Evolutionary conservation across 2,329 filamentous ascomycete species (phyloP).

Genomic region (Venturia pyrina): DNA sequence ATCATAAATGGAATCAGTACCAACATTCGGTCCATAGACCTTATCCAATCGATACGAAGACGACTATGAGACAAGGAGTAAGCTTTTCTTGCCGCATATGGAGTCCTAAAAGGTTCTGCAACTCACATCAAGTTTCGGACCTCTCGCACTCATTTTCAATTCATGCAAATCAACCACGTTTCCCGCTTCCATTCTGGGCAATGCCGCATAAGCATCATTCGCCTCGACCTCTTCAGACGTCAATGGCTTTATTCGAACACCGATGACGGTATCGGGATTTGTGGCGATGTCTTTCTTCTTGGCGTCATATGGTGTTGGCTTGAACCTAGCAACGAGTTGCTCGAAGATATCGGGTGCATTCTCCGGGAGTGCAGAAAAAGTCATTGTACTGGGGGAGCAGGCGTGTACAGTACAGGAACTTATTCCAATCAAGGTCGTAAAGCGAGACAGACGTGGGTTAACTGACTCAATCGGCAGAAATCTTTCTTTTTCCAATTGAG

Average conservation of each 20-base stretch:
- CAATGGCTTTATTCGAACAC: background rate
- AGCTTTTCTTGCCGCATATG: background rate
- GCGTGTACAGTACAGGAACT: too few relatives aligned
- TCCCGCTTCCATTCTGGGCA: conserved; percentile 15
- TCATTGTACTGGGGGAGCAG: background rate
- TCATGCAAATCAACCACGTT: conserved; percentile 19
- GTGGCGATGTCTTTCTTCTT: background rate
- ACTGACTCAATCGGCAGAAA: background rate
- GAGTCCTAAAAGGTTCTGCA: background rate
- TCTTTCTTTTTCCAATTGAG: too few relatives aligned
- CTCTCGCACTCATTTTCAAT: conserved; percentile 17
- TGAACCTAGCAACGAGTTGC: background rate
- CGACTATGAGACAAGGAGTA: background rate
- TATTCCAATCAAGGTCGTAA: background rate
- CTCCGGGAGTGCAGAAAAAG: background rate
- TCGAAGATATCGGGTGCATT: background rate
- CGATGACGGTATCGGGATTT: conserved; percentile 2
- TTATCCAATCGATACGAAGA: background rate
- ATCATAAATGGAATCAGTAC: conserved; percentile 33
- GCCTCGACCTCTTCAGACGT: background rate
- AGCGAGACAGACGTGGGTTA: background rate
- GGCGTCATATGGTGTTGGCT: background rate
- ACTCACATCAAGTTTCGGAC: conserved; percentile 16
- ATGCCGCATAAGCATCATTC: background rate
- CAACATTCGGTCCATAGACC: background rate